Conservation (phyloP, 352 stramenopile genomes). For the Paralagenidium karlingii region DNA sequence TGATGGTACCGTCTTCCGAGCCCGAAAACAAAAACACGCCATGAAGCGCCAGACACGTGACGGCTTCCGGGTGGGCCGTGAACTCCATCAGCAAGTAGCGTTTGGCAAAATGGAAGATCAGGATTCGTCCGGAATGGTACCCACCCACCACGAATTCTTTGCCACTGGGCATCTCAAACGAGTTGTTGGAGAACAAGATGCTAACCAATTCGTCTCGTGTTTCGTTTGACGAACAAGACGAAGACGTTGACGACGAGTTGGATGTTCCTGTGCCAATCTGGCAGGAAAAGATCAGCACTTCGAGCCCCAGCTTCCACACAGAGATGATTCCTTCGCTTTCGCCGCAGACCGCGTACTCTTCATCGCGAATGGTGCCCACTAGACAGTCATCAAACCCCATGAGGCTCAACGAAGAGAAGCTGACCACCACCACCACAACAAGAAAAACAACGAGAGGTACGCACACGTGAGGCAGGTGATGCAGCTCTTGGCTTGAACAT, state of each 20-base stretch:
- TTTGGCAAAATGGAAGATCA: constrained; percentile 45
- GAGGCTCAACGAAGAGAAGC: too few species aligned
- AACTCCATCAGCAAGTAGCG: constrained; percentile 23
- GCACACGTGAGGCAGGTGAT: constrained; percentile 39
- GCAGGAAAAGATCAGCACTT: constrained; percentile 19
- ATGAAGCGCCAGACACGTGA: constrained; percentile 37
- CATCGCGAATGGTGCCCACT: constrained; percentile 32
- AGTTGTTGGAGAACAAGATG: constrained; percentile 33
- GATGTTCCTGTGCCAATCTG: too few species aligned
- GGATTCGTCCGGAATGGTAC: constrained; percentile 31
- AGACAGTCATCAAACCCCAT: too few species aligned
- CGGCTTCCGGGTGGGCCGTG: constrained; percentile 34
- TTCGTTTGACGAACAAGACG: constrained; percentile 7
- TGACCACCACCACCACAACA: too few species aligned
- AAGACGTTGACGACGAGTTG: constrained; percentile 1
- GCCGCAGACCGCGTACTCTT: constrained; percentile 45
- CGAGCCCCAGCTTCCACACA: constrained; percentile 36
- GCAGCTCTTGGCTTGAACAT: constrained; percentile 10
- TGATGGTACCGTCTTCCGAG: constrained; percentile 45
- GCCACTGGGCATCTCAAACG: constrained; percentile 18
- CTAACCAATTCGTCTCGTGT: constrained; percentile 33
- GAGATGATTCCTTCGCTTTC: constrained; percentile 30
- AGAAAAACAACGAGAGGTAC: neutral
- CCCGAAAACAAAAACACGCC: constrained; percentile 68
- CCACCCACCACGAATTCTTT: constrained; percentile 48